Evolutionary conservation across 2,329 filamentous ascomycete species (phyloP), one percentile per base, ranked within the genome.

Genomic region (Rhynchosporium graminicola): DNA sequence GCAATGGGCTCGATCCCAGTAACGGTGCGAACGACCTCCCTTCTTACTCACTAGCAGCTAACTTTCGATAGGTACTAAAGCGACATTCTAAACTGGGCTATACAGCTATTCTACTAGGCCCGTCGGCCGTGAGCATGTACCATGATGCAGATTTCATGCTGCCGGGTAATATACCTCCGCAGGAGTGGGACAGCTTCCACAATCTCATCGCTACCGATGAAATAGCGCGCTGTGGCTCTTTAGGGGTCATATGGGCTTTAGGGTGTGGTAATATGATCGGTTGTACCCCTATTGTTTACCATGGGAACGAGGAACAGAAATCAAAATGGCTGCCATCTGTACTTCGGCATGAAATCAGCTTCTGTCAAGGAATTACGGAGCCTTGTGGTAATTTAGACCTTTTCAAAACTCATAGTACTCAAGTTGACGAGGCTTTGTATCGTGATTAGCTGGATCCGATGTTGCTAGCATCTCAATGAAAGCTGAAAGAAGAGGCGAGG

Each of bases 161-260:
- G 3, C 57, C 57, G 1, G 51, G 61, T 8, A 52, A 38, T 26
- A 59, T 98, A 26, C 29, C 26, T 0, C 80, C 89, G 0, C 91
- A 96, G 77, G 87, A 94, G 76, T 98, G 93, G 93, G 93, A 97
- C 78, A 84, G 95, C 56, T 98, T 97, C 86, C 94, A 98, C 78
- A 94, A 97, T 83, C 84, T 97, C 84, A 82, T 97, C 52, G 75
- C 97, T 64, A 97, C 92, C 2, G 94, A 98, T 70, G 94, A 98
- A 82, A 80, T 98, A 55, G 96, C 91, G 51, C 90, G 93, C 59
- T 81, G 86, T 57, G 93, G 89, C 63, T 95, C 90, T 48, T 92
- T 93, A 72, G 93, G 93, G 64, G 88, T 97, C 66, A 92, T 97
- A 28, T 97, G 93, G 93, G 96, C 96, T 76, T 79, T 97, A 73